Base-by-base conservation (phyloP, 1,284 basidiomycete species). In the Sanghuangporus baumii region DNA sequence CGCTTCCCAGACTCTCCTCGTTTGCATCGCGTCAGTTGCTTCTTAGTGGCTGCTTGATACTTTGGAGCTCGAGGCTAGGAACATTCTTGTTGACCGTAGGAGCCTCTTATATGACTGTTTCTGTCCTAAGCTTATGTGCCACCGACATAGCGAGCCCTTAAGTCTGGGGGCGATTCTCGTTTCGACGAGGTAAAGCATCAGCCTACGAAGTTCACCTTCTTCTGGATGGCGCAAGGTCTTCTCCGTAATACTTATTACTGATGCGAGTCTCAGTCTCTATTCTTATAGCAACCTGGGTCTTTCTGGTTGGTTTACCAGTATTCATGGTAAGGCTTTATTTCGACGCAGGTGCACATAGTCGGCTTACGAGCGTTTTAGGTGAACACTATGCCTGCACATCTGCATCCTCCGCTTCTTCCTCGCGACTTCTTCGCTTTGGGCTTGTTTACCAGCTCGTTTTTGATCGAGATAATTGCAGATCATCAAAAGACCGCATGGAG, bases 401-500 rank as follows among this genome's bases (percentile, higher is more conserved):
- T 78, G 4, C 86, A 88, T 65, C 82, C 86, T 11, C 75, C 80
- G n/a, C 78, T 93, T 23, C 78, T 81, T 2, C 61, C 73, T 6
- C 78, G 81, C 37, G 90, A 93, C 68, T 85, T 83, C 67, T 67
- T 82, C 43, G 81, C 83, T 6, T 65, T 88, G 40, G 80, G 79
- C 2, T 69, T 93, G 48, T 89, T 85, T 74, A 76, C 79, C 0
- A 73, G 76, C 3, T 88, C 86, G 0, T 81, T 90, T 68, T 68
- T 84, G 2, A 77, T 88, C 40, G 88, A 92, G 71, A 78, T 84
- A 8, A 71, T 83, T 47, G 87, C 89, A 3, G 91, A 93, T 73
- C 70, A 74, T 54, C 89, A 93, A 74, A 93, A 93, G 73, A 76
- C 81, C 6, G 71, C 74, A 1, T 93, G 91, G 91, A 76, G 87